Conservation (phyloP, 805 yeast genomes). For the Danielia oregonensis region DNA sequence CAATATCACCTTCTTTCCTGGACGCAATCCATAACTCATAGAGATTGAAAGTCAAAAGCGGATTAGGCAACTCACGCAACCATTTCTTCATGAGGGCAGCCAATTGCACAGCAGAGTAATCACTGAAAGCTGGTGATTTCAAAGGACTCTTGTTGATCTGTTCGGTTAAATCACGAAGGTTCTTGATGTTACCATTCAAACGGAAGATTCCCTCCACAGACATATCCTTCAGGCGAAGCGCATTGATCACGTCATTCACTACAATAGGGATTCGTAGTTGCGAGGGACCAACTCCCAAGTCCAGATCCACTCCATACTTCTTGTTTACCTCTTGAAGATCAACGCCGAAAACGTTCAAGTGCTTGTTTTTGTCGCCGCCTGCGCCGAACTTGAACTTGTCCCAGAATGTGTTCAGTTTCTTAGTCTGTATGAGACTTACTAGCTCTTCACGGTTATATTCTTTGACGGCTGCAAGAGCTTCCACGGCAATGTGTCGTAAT, state of each 20-base stretch:
- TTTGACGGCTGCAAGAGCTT: conserved; percentile 40
- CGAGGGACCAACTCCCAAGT: conserved; percentile 78
- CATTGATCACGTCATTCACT: conserved; percentile 79
- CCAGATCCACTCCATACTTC: conserved; percentile 77
- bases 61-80: conserved; percentile 88
- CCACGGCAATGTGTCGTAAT: conserved; percentile 56
- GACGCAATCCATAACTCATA: conserved; percentile 77
- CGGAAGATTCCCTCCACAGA: conserved; percentile 95
- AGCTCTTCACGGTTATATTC: conserved; percentile 32
- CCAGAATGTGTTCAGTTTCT: conserved; percentile 48
- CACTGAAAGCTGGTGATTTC: conserved; percentile 62
- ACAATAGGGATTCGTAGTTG: conserved; percentile 79
- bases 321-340: conserved; percentile 67
- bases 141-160: conserved; percentile 72
- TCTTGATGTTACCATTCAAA: conserved; percentile 90
- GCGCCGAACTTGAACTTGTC: conserved; percentile 45
- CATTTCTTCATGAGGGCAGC: conserved; percentile 92
- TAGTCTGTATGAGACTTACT: conserved; percentile 38
- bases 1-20: conserved; percentile 47
- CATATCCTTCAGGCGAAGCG: conserved; percentile 87
- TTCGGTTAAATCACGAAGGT: conserved; percentile 68
- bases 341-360: conserved; percentile 64
- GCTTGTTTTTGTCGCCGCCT: conserved; percentile 23
- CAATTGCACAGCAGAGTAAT: conserved; percentile 83
- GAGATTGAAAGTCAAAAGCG: conserved; percentile 71